Base-by-base conservation (phyloP, 2,329 filamentous ascomycete species). In the Microsporum audouinii region DNA sequence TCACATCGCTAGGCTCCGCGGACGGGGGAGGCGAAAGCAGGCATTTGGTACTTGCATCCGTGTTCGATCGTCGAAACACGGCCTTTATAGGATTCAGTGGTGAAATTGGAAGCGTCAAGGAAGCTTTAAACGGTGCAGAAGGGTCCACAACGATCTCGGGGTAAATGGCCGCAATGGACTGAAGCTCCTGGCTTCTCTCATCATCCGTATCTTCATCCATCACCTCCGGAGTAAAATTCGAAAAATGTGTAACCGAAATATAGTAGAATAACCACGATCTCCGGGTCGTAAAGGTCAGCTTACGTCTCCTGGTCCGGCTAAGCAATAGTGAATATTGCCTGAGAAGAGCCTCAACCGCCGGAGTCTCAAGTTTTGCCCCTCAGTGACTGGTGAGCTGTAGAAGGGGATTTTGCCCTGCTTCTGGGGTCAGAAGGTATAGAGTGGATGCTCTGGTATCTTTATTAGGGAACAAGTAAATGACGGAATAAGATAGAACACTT, bases 141-240 rank as follows among this genome's bases (percentile, higher is more conserved):
- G 77, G 68, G 59, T 83, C 76, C 62, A 80, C 70, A 36, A 73
- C 71, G 17, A 86, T 77, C 71, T 87, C 84, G 1, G 84, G 84
- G 63, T 78, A 87, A 61, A 87, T 87, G 57, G 84, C 82, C 51
- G 78, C 76, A 61, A 87, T 78, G 29, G 83, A 79, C 7, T 76
- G 78, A 55, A 86, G 74, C 71, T 87, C 84, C 66, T 84, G 78
- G 34, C 77, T 75, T 63, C 84, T 79, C 66, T 86, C 83, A 68
- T 86, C 83, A 7, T 61, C 59, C 14, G 68, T 67, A 59, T 70
- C 66, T 65, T 76, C 75, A 57, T 72, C 69, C 75, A 77, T 61
- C 5, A 7, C 29, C 8, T 14, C 34, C n/a, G n/a, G 33, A 53
- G 29, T 17, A 43, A 43, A 43, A 23, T 23, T 23, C 10, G 39